Evolutionary conservation across 768 basidiomycete genomes (phyloP).

Genomic region (Guyanaporus albipodus): DNA sequence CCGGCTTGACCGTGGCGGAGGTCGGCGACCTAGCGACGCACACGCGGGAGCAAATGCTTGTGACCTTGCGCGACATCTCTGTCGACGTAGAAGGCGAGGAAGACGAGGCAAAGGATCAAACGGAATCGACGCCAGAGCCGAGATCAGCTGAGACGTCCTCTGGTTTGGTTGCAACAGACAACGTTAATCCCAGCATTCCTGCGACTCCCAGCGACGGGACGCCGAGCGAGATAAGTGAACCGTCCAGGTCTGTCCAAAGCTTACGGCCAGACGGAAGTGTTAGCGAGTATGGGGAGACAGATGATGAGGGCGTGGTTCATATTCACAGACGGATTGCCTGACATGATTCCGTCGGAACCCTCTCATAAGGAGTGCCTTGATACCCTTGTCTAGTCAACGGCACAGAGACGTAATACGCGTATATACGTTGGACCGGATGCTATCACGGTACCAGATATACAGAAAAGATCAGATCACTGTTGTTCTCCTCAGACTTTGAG

Average conservation of each 20-base stretch:
- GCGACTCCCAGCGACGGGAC: conserved; percentile 24
- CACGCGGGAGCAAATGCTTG: conserved; percentile 78
- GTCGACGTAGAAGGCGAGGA: conserved; percentile 37
- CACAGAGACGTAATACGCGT: conserved; percentile 13
- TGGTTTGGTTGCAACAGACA: conserved; percentile 14
- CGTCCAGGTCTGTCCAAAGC: conserved; percentile 28
- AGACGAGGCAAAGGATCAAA: conserved; percentile 11
- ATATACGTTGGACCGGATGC: too few species aligned
- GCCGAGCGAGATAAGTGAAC: conserved; percentile 25
- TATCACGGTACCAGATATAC: too few species aligned
- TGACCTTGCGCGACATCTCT: conserved; percentile 74
- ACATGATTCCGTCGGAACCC: conserved; percentile 3
- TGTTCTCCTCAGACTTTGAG: too few species aligned
- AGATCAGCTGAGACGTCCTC: conserved; percentile 5
- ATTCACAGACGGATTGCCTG: conserved; percentile 54
- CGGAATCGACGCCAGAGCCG: conserved; percentile 23
- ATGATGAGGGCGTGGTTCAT: conserved; percentile 81
- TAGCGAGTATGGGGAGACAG: conserved; percentile 74
- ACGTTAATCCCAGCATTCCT: conserved; percentile 31
- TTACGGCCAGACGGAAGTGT: conserved; percentile 49
- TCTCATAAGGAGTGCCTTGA: conserved; percentile 10
- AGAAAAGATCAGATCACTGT: too few species aligned
- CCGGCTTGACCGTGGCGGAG: conserved; percentile 65
- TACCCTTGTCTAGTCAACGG: conserved; percentile 22
- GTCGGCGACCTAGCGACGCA: conserved; percentile 60